Evolutionary conservation across 2,329 filamentous ascomycete genomes (phyloP), one percentile per base, ranked within the genome.

Genomic region (Colletotrichum coccodes): DNA sequence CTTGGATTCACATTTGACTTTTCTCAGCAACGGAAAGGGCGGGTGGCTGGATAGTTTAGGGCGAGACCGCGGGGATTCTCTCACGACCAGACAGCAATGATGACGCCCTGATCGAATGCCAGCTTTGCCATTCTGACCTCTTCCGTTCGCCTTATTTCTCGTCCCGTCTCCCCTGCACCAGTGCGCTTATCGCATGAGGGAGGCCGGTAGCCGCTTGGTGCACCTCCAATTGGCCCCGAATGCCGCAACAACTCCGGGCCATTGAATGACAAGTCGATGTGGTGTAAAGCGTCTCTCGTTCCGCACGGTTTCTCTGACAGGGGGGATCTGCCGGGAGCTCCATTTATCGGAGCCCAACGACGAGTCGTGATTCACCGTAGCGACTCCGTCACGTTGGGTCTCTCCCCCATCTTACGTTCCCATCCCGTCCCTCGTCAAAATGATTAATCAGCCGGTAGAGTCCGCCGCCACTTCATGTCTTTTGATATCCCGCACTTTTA

Each of bases 391-490:
- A 52, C 60, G 30, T 65, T 54, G 38, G 36, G 46, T 59, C 42
- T 14, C 11, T 28, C 32, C 21, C 64, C 52, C 61, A n/a, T 52
- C 54, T 57, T 59, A 38, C 5, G 11, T 21, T 52, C 34, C 44
- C 28, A 23, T 36, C 21, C 32, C 32, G 38, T 68, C 34, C 42
- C 40, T 50, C 49, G 47, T 60, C 50, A 60, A 60, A 50, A 47
- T 59, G 66, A 69, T 69, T 69, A 69, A 60, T 69, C 66, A 69
- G 66, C 65, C 56, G 34, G 61, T 11, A 5, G n/a, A 56, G 42
- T 28, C 65, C 40, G 40, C 62, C 56, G 23, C 65, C 49, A 44
- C 65, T 32, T 36, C 61, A 42, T 36, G 23, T 49, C 40, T 60
- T 26, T 52, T 46, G 47, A 64, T 50, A 52, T 50, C 40, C 38